Conservation (phyloP, 176 grass and related monocot genomes). For the Oryza punctata region DNA sequence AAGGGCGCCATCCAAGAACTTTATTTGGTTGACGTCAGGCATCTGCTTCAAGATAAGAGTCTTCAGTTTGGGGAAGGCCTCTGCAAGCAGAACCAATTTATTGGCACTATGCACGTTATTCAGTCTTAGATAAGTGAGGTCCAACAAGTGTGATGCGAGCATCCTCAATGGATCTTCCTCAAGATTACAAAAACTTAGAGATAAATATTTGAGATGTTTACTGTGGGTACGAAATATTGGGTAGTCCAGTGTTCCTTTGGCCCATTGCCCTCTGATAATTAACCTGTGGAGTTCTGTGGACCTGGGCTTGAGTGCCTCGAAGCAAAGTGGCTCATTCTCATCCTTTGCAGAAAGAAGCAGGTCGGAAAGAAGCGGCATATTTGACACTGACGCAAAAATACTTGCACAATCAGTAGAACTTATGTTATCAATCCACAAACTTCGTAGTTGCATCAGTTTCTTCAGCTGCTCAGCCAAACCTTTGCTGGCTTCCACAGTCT, state of each 20-base stretch:
- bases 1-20: neutral
- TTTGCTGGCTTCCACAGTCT: slow-evolving; percentile 27
- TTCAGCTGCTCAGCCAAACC: slow-evolving; percentile 44
- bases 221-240: neutral
- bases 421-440: slow-evolving; percentile 30
- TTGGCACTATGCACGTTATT: slow-evolving; percentile 22
- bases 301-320: neutral
- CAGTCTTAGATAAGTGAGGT: slow-evolving; percentile 28
- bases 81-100: slow-evolving; percentile 12
- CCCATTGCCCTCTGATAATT: slow-evolving; percentile 29
- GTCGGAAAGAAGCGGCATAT: neutral
- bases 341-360: slow-evolving; percentile 31
- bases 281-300: slow-evolving; percentile 16
- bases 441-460: slow-evolving; percentile 37
- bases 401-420: neutral
- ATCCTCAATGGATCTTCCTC: slow-evolving; percentile 30
- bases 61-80: slow-evolving; percentile 13
- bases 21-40: slow-evolving; percentile 1
- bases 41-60: slow-evolving; percentile 29
- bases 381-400: slow-evolving; percentile 12
- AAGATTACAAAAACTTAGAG: slow-evolving; percentile 10
- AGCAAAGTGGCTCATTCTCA: slow-evolving; percentile 9
- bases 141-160: neutral
- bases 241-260: neutral
- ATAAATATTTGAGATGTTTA: slow-evolving; percentile 24